Conservation (phyloP, 1,284 basidiomycete species). For the Fomes fomentarius region DNA sequence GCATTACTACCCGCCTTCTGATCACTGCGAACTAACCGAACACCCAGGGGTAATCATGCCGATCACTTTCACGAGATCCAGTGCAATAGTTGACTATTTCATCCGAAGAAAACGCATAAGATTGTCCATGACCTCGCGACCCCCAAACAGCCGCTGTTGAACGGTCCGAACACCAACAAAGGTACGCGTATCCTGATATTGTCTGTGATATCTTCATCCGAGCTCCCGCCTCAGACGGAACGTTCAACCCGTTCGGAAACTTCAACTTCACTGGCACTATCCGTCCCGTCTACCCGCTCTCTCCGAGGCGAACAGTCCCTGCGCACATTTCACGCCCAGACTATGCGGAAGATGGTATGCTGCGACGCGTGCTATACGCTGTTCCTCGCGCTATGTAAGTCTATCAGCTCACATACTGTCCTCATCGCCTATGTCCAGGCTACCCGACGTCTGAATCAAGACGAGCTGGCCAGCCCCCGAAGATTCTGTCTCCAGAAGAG, state of each 20-base stretch:
- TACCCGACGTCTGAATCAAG: conserved; percentile 63
- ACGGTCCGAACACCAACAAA: conserved; percentile 37
- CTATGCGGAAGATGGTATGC: conserved; percentile 73
- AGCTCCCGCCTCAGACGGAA: conserved; percentile 52
- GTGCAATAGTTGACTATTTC: conserved; percentile 5
- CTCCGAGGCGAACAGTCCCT: conserved; percentile 70
- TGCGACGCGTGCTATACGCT: conserved; percentile 29
- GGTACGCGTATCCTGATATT: too few species aligned
- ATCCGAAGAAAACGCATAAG: conserved; percentile 80
- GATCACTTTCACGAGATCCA: not conserved
- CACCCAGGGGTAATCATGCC: conserved; percentile 47
- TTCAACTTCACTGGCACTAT: conserved; percentile 73
- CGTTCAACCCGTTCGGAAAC: conserved; percentile 75
- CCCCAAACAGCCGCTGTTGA: conserved; percentile 37
- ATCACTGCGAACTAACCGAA: conserved; percentile 1
- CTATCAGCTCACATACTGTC: conserved; percentile 21
- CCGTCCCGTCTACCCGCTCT: conserved; percentile 78
- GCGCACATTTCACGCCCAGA: conserved; percentile 80
- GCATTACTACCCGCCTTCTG: not conserved
- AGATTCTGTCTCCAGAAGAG: conserved; percentile 66
- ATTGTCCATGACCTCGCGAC: conserved; percentile 68
- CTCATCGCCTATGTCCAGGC: conserved; percentile 45
- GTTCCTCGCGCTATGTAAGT: conserved; percentile 34
- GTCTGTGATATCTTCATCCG: too few species aligned
- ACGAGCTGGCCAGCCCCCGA: conserved; percentile 61